Evolutionary conservation across 2,329 filamentous ascomycete genomes (phyloP).

Genomic region (Verticillium alfalfae): DNA sequence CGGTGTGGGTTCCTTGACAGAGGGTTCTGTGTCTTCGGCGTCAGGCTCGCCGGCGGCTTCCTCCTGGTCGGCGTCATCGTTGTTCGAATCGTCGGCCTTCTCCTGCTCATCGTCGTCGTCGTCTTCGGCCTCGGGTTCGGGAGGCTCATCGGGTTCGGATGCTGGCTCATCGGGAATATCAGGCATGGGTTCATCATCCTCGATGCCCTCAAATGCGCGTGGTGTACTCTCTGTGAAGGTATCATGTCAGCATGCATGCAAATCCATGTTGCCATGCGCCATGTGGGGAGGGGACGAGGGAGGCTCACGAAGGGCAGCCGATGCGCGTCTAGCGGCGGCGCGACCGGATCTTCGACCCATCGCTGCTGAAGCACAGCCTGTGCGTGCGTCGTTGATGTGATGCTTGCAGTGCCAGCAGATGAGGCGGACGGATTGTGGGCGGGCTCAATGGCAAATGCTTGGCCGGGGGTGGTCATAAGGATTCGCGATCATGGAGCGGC

Average conservation of each 20-base stretch:
- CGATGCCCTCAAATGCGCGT: constrained; percentile 27
- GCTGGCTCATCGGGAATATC: constrained; percentile 17
- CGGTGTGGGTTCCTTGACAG: constrained; percentile 46
- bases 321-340: constrained; percentile 47
- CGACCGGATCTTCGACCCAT: constrained; percentile 43
- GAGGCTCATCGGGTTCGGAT: constrained; percentile 15
- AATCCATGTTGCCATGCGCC: not conserved
- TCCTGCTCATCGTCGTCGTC: constrained; percentile 44
- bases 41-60: constrained; percentile 30
- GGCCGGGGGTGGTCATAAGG: too few species aligned
- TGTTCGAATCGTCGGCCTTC: constrained; percentile 47
- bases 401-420: too few species aligned
- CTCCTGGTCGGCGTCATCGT: constrained; percentile 29
- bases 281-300: not conserved
- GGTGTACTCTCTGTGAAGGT: constrained; percentile 32
- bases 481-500: too few species aligned
- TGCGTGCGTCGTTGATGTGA: not conserved
- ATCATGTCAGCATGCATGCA: not conserved
- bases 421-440: too few species aligned
- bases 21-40: constrained; percentile 28
- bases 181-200: constrained; percentile 33
- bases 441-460: not conserved
- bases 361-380: constrained; percentile 6
- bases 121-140: constrained; percentile 22
- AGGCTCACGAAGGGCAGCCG: constrained; percentile 45